Evolutionary conservation across 1,139 yeast genomes (phyloP).

Genomic region (Protomyces lactucae-debilis): DNA sequence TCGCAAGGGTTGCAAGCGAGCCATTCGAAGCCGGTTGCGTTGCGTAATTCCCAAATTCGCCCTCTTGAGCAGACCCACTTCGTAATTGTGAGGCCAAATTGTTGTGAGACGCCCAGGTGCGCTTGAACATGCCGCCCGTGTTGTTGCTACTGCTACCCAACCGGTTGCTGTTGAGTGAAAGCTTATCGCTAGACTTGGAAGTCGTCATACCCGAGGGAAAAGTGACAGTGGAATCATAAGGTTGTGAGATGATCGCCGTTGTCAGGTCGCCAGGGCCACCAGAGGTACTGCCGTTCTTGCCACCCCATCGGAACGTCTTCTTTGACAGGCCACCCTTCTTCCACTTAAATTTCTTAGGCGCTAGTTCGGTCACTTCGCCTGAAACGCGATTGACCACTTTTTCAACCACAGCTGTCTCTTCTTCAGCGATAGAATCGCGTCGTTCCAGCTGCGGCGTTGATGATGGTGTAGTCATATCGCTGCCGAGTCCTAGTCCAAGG

Average conservation of each 20-base stretch:
- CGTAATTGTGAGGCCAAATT: slow-evolving; percentile 8
- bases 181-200: slow-evolving; percentile 12
- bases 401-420: slow-evolving; percentile 18
- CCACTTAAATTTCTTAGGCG: slow-evolving; percentile 30
- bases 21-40: neutral
- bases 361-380: slow-evolving; percentile 1
- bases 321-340: slow-evolving; percentile 18
- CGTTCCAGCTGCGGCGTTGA: neutral
- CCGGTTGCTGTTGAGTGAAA: neutral
- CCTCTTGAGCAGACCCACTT: neutral
- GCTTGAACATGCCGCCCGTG: slow-evolving; percentile 20
- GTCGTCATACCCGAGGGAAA: neutral
- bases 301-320: slow-evolving; percentile 21
- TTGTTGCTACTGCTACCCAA: neutral
- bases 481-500: neutral
- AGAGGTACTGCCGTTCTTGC: neutral
- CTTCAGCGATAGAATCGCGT: slow-evolving; percentile 2
- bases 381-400: slow-evolving; percentile 13
- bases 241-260: neutral
- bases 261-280: neutral
- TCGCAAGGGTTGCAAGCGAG: neutral
- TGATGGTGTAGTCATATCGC: neutral
- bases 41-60: neutral
- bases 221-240: neutral
- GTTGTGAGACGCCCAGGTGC: slow-evolving; percentile 25